phyloP scores from a whole-genome alignment of 129 eudicot genomes.

The Gnaphalium uliginosum region DNA sequence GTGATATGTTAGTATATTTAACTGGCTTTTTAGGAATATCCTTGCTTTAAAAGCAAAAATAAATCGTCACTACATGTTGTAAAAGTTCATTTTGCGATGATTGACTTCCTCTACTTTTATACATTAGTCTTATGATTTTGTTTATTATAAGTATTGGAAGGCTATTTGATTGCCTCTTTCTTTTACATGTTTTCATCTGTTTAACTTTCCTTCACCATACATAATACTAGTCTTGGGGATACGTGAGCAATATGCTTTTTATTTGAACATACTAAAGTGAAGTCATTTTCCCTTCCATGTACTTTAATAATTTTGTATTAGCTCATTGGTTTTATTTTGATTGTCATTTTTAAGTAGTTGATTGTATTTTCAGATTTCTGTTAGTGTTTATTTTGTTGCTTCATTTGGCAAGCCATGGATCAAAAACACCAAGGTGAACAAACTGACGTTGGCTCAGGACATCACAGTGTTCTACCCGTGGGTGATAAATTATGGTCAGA shows the following conservation, averaged over 20 bases:
- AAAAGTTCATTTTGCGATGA: no score
- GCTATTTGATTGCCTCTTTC: neutral
- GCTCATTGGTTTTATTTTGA: neutral
- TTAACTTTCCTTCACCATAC: neutral
- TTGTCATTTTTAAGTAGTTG: slow-evolving; percentile 8
- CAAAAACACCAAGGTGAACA: slow-evolving; percentile 26
- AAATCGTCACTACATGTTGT: neutral
- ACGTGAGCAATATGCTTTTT: neutral
- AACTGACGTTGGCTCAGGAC: neutral
- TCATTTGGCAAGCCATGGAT: slow-evolving; percentile 31
- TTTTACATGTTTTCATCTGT: slow-evolving; percentile 1
- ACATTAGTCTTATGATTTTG: neutral
- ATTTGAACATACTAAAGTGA: neutral
- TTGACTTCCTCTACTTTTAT: neutral
- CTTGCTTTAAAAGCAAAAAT: neutral
- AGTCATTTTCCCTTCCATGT: neutral
- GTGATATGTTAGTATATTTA: neutral
- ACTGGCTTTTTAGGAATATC: neutral
- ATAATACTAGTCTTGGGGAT: neutral
- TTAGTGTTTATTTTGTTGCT: neutral
- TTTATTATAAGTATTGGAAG: neutral
- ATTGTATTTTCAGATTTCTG: slow-evolving; percentile 6
- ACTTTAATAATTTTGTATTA: neutral
- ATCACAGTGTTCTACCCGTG: slow-evolving; percentile 3
- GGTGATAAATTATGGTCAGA: slow-evolving; percentile 31